Conservation (phyloP, 768 basidiomycete species). For the Tricholoma terreum region DNA sequence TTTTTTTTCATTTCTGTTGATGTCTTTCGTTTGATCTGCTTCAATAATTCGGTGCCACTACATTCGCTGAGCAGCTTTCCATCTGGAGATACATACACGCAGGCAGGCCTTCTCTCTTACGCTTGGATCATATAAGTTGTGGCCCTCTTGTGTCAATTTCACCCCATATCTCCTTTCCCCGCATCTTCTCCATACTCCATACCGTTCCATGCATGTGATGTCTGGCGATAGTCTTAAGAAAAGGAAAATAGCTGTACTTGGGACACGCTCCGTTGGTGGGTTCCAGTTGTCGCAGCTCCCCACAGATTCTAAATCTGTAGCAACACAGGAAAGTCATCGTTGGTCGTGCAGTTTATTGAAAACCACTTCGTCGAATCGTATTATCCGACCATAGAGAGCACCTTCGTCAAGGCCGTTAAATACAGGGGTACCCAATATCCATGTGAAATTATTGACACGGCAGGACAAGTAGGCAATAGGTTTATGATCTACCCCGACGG, state of each 20-base stretch:
- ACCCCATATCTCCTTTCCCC: constrained; percentile 1
- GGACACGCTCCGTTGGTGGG: constrained; percentile 82
- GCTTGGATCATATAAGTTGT: neutral
- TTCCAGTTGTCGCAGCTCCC: constrained; percentile 19
- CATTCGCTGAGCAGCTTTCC: neutral
- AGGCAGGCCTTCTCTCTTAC: neutral
- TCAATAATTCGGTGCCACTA: neutral
- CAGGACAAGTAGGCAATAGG: constrained; percentile 73
- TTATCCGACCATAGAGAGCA: constrained; percentile 88
- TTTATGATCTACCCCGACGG: neutral
- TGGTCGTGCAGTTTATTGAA: constrained; percentile 85
- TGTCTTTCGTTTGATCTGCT: neutral
- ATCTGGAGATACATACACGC: neutral
- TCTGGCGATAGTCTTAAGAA: constrained; percentile 45
- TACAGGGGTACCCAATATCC: constrained; percentile 82
- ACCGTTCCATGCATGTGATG: constrained; percentile 24
- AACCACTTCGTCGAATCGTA: constrained; percentile 84
- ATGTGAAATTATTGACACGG: constrained; percentile 94
- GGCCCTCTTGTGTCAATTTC: neutral
- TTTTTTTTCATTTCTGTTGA: neutral
- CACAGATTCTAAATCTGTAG: constrained; percentile 7
- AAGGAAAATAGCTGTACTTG: constrained; percentile 82
- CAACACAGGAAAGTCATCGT: constrained; percentile 82
- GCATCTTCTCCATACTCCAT: constrained; percentile 27
- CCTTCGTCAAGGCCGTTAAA: constrained; percentile 69